phyloP scores from a whole-genome alignment of 1,284 basidiomycete genomes.

The Cryptococcus sp. region DNA sequence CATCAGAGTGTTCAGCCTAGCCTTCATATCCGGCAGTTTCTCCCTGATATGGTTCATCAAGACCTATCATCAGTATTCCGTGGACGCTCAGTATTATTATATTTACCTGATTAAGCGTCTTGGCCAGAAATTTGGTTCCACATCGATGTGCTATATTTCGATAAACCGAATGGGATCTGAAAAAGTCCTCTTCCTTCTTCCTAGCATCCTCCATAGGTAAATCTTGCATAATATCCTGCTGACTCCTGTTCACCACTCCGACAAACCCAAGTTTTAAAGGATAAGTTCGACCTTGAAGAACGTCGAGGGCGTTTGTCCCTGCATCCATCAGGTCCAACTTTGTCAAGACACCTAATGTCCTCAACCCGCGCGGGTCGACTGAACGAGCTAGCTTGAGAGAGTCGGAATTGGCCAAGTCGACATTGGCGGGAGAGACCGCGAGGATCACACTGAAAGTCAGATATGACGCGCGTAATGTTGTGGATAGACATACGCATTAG shows the following conservation, averaged over 20 bases:
- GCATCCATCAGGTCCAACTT: slow-evolving; percentile 99
- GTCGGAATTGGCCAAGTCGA: slow-evolving; percentile 97
- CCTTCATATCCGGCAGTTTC: slow-evolving; percentile 99
- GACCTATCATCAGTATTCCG: slow-evolving; percentile 55
- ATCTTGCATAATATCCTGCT: slow-evolving; percentile 92
- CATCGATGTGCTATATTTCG: slow-evolving; percentile 96
- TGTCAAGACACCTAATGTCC: slow-evolving; percentile 93
- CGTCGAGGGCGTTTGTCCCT: slow-evolving; percentile 93
- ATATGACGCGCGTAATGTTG: not conserved
- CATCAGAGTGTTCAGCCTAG: slow-evolving; percentile 95
- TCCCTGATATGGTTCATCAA: slow-evolving; percentile 97
- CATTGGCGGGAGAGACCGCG: slow-evolving; percentile 93
- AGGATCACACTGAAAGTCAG: slow-evolving; percentile 72
- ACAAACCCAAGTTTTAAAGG: slow-evolving; percentile 97
- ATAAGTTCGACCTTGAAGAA: slow-evolving; percentile 92
- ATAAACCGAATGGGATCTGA: slow-evolving; percentile 84
- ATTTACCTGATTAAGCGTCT: slow-evolving; percentile 84
- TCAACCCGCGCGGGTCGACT: slow-evolving; percentile 90
- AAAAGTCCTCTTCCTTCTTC: slow-evolving; percentile 86
- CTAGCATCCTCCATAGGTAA: slow-evolving; percentile 82
- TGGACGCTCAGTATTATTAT: not conserved
- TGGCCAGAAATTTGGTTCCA: slow-evolving; percentile 91
- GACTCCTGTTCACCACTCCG: slow-evolving; percentile 93
- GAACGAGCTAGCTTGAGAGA: slow-evolving; percentile 91
- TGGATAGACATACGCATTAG: slow-evolving; percentile 68